A percentile compares a stretch with the other conserved stretches of the same genome.
Conservation (phyloP, 176 grass and related monocot genomes). For the Carex littledalei region DNA sequence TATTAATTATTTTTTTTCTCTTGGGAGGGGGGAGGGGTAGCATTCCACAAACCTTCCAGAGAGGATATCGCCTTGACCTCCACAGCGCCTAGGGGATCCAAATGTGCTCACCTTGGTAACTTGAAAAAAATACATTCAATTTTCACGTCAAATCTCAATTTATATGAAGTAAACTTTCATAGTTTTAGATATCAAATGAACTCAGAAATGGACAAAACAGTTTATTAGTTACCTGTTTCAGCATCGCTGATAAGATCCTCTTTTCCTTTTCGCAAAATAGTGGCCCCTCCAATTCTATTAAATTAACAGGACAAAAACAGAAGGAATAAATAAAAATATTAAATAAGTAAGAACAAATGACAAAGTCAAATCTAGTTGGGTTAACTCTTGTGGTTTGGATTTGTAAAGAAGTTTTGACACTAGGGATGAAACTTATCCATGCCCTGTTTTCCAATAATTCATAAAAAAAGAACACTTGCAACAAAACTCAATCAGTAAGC, state of each 20-base stretch:
- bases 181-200: not conserved
- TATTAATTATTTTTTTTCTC: not conserved
- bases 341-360: not conserved
- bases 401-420: not conserved
- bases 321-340: not conserved
- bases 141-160: slow-evolving; percentile 3
- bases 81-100: slow-evolving; percentile 90
- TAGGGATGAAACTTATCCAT: not conserved
- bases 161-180: slow-evolving; percentile 20
- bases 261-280: slow-evolving; percentile 88
- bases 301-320: not conserved
- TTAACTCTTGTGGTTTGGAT: not conserved
- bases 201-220: not conserved
- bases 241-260: slow-evolving; percentile 80
- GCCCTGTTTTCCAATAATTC: not conserved
- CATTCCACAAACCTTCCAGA: slow-evolving; percentile 69
- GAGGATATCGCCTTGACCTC: slow-evolving; percentile 96
- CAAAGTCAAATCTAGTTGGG: not conserved
- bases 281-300: slow-evolving; percentile 71
- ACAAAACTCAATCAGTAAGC: not conserved
- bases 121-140: slow-evolving; percentile 20
- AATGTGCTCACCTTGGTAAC: slow-evolving; percentile 76
- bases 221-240: slow-evolving; percentile 45
- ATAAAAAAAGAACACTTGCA: not conserved
- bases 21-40: not conserved